phyloP scores from a whole-genome alignment of 2,329 filamentous ascomycete species.

The Diplodia scrobiculata region DNA sequence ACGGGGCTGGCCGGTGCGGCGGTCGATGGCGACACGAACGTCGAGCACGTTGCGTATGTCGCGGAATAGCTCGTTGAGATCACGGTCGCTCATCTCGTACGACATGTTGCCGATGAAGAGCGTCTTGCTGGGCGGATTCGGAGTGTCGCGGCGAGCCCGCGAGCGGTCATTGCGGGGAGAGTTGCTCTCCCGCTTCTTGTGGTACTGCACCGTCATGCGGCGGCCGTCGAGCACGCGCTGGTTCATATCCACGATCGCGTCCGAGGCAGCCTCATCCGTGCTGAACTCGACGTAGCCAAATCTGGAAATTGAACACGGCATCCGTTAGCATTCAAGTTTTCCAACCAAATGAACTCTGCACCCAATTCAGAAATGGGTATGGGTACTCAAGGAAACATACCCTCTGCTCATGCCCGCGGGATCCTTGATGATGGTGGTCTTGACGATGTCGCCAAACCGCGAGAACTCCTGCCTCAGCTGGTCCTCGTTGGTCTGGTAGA shows the following conservation, averaged over 20 bases:
- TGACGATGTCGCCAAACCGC: conserved; percentile 59
- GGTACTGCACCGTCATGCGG: conserved; percentile 64
- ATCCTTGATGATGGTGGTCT: conserved; percentile 62
- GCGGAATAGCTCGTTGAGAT: conserved; percentile 76
- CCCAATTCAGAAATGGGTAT: too few relatives aligned
- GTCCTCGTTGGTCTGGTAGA: conserved; percentile 66
- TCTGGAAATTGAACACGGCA: conserved; percentile 44
- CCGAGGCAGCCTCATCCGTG: conserved; percentile 54
- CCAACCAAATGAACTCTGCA: too few relatives aligned
- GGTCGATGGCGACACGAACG: conserved; percentile 80
- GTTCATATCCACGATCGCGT: conserved; percentile 62
- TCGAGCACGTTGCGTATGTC: conserved; percentile 70
- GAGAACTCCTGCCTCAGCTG: conserved; percentile 63
- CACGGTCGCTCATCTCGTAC: conserved; percentile 80
- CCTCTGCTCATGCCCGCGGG: conserved; percentile 68
- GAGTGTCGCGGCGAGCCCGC: conserved; percentile 26
- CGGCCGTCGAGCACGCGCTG: conserved; percentile 65
- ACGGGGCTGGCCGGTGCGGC: conserved; percentile 74
- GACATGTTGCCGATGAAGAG: conserved; percentile 85
- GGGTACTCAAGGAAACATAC: conserved; percentile 47
- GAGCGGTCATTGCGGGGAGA: neutral
- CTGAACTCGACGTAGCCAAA: conserved; percentile 69
- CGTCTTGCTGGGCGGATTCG: conserved; percentile 59
- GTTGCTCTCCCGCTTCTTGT: conserved; percentile 39
- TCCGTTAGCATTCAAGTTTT: neutral